phyloP scores from a whole-genome alignment of 2,329 filamentous ascomycete genomes.

The Bipolaris gigantea region DNA sequence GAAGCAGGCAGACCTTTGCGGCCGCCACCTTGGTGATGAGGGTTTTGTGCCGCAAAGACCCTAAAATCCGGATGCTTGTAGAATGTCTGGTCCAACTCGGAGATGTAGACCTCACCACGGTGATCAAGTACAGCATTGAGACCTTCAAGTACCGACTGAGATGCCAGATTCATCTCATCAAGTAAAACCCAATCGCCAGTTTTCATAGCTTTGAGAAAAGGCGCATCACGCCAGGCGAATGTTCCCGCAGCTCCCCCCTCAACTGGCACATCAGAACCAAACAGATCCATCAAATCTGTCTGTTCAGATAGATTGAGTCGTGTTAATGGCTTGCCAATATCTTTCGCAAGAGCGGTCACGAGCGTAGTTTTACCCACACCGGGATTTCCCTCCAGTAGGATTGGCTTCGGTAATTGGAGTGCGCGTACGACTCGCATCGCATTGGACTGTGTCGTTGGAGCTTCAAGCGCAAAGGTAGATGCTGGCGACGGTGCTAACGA shows the following conservation, averaged over 20 bases:
- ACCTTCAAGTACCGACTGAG: slow-evolving; percentile 93
- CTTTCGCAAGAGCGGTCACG: slow-evolving; percentile 78
- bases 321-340: slow-evolving; percentile 79
- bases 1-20: slow-evolving; percentile 92
- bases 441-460: slow-evolving; percentile 87
- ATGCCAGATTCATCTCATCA: slow-evolving; percentile 98
- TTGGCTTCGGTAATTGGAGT: slow-evolving; percentile 84
- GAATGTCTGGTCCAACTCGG: slow-evolving; percentile 93
- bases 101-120: slow-evolving; percentile 91
- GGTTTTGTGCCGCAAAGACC: slow-evolving; percentile 97
- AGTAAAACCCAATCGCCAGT: slow-evolving; percentile 93
- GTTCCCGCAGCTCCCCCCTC: slow-evolving; percentile 89
- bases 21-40: slow-evolving; percentile 94
- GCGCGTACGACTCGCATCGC: slow-evolving; percentile 89
- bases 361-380: slow-evolving; percentile 97
- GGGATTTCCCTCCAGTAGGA: slow-evolving; percentile 94
- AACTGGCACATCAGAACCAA: slow-evolving; percentile 92
- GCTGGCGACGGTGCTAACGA: slow-evolving; percentile 51
- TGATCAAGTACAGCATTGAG: slow-evolving; percentile 96
- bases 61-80: slow-evolving; percentile 84
- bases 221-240: slow-evolving; percentile 94
- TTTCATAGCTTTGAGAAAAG: slow-evolving; percentile 96
- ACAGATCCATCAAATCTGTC: slow-evolving; percentile 95
- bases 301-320: slow-evolving; percentile 98
- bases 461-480: slow-evolving; percentile 75